Evolutionary conservation across 1,284 basidiomycete genomes (phyloP), one percentile per base, ranked within the genome.

Genomic region (Rhizopogon hawkerae): DNA sequence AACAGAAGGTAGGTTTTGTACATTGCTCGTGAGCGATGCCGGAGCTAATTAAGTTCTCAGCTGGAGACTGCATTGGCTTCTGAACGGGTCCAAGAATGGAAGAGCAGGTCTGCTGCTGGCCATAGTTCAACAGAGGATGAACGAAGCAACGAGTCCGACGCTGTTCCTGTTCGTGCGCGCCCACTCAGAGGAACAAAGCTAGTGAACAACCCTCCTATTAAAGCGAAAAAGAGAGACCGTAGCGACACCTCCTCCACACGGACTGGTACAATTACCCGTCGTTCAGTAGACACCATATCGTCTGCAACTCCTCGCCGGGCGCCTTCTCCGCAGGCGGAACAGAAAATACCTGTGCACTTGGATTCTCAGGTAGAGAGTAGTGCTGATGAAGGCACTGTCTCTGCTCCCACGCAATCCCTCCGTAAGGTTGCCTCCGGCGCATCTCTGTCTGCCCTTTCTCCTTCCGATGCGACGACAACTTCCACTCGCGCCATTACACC

Each of bases 41-140:
- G 38, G 56, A 38, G 59, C 37, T 36, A 35, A 37, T 16, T 31
- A 35, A 47, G 43, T 51, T 38, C 45, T 11, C 54, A 90, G 88
- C 70, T 90, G 46, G 87, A 89, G 63, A 75, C 68, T 44, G 87
- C 87, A 6, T 66, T 89, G 38, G 73, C 78, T 5, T 68, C 77
- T 8, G 85, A 86, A 33, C 75, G 73, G 34, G 56, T 65, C 26
- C 61, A 66, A 4, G 73, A 72, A 53, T 65, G 72, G 66, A 76
- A 72, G 59, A 64, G 56, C 49, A 59, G 61, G 41, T 55, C 60
- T 38, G 53, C 59, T 35, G 65, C 53, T 11, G 43, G 60, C 48
- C 62, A 49, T 39, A 55, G 46, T 14, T 47, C 49, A 1, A 66
- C 63, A 1, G 63, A 66, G 18, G 63, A 66, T 7, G 63, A 57